Evolutionary conservation across 805 yeast genomes (phyloP).

Genomic region (Kodamaea leandrae): DNA sequence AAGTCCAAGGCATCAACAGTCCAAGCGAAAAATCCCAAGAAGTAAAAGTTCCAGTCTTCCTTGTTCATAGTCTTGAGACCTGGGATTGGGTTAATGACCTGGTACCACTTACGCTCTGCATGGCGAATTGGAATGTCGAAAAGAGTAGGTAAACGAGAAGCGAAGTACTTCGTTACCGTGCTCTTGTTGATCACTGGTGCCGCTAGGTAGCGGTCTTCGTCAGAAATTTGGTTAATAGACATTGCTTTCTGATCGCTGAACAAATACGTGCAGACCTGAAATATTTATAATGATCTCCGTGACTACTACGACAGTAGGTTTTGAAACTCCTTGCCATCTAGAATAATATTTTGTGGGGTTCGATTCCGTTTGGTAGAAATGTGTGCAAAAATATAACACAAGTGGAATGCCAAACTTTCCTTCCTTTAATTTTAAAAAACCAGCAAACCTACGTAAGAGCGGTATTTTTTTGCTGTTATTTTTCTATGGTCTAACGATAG

Average conservation of each 20-base stretch:
- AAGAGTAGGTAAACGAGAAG: constrained; percentile 18
- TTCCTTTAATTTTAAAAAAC: no score
- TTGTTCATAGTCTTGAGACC: constrained; percentile 13
- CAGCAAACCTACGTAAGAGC: no score
- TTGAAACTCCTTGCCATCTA: no score
- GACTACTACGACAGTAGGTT: no score
- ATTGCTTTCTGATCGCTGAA: neutral
- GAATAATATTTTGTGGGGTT: no score
- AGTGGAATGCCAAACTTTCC: no score
- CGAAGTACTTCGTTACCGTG: constrained; percentile 13
- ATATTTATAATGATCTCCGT: neutral
- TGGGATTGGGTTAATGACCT: constrained; percentile 15
- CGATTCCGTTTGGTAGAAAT: no score
- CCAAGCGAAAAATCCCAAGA: constrained; percentile 24
- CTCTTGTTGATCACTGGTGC: constrained; percentile 16
- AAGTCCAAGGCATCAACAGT: constrained; percentile 26
- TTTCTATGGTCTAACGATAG: no score
- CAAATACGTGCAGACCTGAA: no score
- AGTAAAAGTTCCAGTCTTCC: constrained; percentile 20
- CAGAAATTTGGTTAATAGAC: neutral
- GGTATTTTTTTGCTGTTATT: no score
- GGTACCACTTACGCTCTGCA: constrained; percentile 8
- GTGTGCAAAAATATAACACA: no score
- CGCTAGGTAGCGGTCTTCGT: constrained; percentile 5
- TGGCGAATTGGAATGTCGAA: constrained; percentile 17